A percentile compares a stretch with the other conserved stretches of the same genome.
Conservation (phyloP, 805 yeast genomes). For the Starmerella etchellsii region DNA sequence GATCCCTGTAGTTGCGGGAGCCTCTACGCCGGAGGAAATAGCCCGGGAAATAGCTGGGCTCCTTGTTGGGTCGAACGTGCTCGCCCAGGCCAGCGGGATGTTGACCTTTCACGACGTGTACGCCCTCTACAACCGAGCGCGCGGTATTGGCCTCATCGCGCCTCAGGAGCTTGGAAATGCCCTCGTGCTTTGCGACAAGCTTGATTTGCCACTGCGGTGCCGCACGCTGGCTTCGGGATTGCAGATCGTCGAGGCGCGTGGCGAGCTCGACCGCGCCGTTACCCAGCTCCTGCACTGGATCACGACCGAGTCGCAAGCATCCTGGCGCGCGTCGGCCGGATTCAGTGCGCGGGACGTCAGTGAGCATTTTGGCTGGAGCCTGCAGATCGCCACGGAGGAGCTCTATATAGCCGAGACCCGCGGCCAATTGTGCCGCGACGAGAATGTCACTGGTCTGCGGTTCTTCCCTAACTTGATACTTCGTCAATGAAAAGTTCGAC, state of each 20-base stretch:
- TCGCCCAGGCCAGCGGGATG: constrained; percentile 44
- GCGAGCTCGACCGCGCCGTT: constrained; percentile 12
- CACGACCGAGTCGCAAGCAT: constrained; percentile 3
- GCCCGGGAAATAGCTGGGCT: constrained; percentile 73
- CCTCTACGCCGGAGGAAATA: constrained; percentile 40
- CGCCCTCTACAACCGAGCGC: constrained; percentile 49
- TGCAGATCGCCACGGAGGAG: constrained; percentile 53
- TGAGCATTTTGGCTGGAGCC: constrained; percentile 47
- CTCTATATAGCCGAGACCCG: constrained; percentile 43
- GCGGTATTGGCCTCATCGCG: constrained; percentile 54
- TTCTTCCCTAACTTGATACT: constrained; percentile 41
- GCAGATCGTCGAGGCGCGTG: constrained; percentile 26
- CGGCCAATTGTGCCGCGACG: constrained; percentile 53
- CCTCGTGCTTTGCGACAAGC: constrained; percentile 39
- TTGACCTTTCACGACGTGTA: constrained; percentile 51
- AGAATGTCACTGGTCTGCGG: constrained; percentile 50
- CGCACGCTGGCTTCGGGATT: constrained; percentile 33
- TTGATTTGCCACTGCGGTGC: constrained; percentile 45
- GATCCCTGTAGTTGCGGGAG: constrained; percentile 25
- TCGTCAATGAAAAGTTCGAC: no score
- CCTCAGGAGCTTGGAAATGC: constrained; percentile 58
- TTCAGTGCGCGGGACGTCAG: constrained; percentile 33
- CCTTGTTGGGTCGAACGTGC: constrained; percentile 34
- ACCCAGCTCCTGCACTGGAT: constrained; percentile 18
- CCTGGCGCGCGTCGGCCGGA: constrained; percentile 24